phyloP scores from a whole-genome alignment of 352 stramenopile species.

The Phytophthora pini region DNA sequence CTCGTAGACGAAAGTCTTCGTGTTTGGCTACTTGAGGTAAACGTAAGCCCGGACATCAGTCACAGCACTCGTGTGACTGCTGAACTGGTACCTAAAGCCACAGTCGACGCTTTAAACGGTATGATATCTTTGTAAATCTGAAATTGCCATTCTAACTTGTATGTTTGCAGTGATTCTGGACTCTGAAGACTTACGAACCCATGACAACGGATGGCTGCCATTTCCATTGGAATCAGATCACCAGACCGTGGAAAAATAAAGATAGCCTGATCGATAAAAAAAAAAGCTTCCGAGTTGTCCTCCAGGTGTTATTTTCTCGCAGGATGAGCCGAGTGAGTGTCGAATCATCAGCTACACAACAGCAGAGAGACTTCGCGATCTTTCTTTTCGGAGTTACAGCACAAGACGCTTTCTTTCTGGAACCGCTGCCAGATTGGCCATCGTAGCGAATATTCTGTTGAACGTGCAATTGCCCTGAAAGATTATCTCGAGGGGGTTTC shows the following conservation, averaged over 20 bases:
- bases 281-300: not conserved
- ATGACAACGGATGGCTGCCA: slow-evolving; percentile 35
- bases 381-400: not conserved
- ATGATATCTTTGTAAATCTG: slow-evolving; percentile 3
- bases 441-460: not conserved
- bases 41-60: slow-evolving; percentile 89
- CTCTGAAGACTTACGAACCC: not conserved
- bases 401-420: not conserved
- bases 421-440: slow-evolving; percentile 1
- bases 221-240: slow-evolving; percentile 4
- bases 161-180: slow-evolving; percentile 32
- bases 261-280: too few relatives aligned
- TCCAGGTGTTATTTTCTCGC: not conserved
- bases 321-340: not conserved
- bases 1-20: slow-evolving; percentile 62
- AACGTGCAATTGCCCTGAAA: not conserved
- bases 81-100: slow-evolving; percentile 59
- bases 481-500: not conserved
- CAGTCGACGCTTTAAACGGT: slow-evolving; percentile 58
- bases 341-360: not conserved
- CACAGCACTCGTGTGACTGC: slow-evolving; percentile 72
- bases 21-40: slow-evolving; percentile 87
- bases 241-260: too few relatives aligned
- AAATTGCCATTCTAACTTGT: not conserved
- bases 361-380: not conserved